phyloP scores from a whole-genome alignment of 2,329 filamentous ascomycete species.

The Penicillium paneum region DNA sequence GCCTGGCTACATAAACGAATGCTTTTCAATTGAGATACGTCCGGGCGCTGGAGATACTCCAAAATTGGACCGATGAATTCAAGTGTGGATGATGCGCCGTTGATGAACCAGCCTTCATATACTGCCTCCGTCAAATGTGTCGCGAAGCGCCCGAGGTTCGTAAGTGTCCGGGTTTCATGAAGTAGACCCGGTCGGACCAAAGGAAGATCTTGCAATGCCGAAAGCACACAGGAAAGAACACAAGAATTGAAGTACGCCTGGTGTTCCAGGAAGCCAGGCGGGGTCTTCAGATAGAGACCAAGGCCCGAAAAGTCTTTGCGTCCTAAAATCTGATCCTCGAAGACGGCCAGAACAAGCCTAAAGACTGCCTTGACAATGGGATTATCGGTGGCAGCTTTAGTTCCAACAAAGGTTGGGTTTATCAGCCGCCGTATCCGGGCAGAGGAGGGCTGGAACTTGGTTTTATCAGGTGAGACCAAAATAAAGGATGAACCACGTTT shows the following conservation, averaged over 20 bases:
- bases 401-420: slow-evolving; percentile 54
- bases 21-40: slow-evolving; percentile 75
- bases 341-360: slow-evolving; percentile 74
- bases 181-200: slow-evolving; percentile 69
- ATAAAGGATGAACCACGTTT: slow-evolving; percentile 88
- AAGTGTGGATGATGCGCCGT: slow-evolving; percentile 76
- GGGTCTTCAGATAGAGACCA: slow-evolving; percentile 78
- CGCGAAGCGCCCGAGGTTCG: slow-evolving; percentile 79
- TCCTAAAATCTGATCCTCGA: slow-evolving; percentile 77
- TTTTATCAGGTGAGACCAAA: slow-evolving; percentile 70
- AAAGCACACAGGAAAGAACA: slow-evolving; percentile 70
- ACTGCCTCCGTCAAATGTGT: slow-evolving; percentile 82
- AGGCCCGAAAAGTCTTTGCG: slow-evolving; percentile 91
- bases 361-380: slow-evolving; percentile 72
- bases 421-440: slow-evolving; percentile 63
- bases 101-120: slow-evolving; percentile 94
- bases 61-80: slow-evolving; percentile 82
- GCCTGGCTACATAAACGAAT: slow-evolving; percentile 89
- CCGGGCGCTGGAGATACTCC: slow-evolving; percentile 83
- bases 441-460: slow-evolving; percentile 56
- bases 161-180: slow-evolving; percentile 76
- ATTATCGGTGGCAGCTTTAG: slow-evolving; percentile 56
- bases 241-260: slow-evolving; percentile 95
- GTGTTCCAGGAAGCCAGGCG: slow-evolving; percentile 89
- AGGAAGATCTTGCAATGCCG: slow-evolving; percentile 66